A percentile compares a stretch with the other conserved stretches of the same genome.
Conservation (phyloP, 139 green algal species). For the Parachlorella kessleri region DNA sequence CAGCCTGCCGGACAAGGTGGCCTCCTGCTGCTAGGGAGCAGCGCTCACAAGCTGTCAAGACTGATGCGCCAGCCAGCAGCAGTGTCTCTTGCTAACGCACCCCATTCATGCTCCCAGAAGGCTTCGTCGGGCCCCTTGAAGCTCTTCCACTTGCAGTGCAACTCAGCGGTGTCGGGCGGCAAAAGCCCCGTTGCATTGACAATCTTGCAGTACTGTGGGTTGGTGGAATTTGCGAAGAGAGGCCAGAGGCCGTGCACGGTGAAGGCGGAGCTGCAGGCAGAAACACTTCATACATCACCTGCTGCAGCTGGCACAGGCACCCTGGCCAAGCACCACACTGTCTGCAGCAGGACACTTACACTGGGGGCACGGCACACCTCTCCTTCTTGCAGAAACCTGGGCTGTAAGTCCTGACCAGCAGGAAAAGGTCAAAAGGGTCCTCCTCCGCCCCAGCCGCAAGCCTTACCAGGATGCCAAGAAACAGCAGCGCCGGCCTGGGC, state of each 20-base stretch:
- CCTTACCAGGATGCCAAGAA: no score
- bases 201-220: conserved; percentile 47
- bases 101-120: conserved; percentile 68
- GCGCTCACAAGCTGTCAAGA: no score
- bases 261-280: conserved; percentile 39
- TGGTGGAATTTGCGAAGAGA: conserved; percentile 56
- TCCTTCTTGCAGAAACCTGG: conserved; percentile 1
- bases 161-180: background rate
- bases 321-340: no score
- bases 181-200: background rate
- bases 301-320: no score
- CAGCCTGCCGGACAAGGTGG: no score
- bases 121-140: background rate
- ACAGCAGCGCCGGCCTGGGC: no score
- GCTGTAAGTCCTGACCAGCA: conserved; percentile 7
- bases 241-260: conserved; percentile 77
- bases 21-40: no score
- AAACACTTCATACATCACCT: no score
- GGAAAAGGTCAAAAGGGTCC: conserved; percentile 13
- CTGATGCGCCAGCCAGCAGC: no score
- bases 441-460: no score
- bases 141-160: conserved; percentile 13
- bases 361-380: background rate
- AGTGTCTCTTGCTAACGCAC: no score
- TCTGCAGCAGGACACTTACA: no score